Evolutionary conservation across 2,329 filamentous ascomycete genomes (phyloP).

Genomic region (Colletotrichum aenigma): DNA sequence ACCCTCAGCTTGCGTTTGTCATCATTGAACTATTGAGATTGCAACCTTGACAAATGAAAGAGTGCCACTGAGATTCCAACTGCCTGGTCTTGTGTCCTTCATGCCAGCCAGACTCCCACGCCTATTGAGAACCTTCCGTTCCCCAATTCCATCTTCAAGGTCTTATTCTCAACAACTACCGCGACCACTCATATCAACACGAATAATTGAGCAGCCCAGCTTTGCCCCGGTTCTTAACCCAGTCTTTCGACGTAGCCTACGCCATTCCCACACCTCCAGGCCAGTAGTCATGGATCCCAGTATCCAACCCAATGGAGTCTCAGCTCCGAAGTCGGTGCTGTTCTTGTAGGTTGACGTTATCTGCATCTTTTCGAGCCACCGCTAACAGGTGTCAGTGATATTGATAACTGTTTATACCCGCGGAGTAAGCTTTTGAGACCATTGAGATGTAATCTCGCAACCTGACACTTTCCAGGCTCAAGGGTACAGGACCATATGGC

Average conservation of each 20-base stretch:
- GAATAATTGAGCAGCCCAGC: background rate
- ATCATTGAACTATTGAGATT: background rate
- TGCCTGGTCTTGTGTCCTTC: conserved; percentile 1
- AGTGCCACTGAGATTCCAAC: background rate
- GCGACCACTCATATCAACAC: background rate
- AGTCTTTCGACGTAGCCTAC: background rate
- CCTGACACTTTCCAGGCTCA: conserved; percentile 53
- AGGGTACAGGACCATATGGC: conserved; percentile 91
- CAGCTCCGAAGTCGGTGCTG: conserved; percentile 40
- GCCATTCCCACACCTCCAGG: background rate
- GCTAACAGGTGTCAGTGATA: conserved; percentile 68
- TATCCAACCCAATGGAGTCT: conserved; percentile 35
- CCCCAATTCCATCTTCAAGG: background rate
- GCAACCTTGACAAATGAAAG: background rate
- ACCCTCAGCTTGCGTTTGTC: background rate
- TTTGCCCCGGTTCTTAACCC: background rate
- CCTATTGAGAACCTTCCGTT: conserved; percentile 12
- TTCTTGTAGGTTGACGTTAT: conserved; percentile 41
- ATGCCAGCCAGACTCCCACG: conserved; percentile 15
- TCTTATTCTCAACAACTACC: background rate
- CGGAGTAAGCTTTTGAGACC: conserved; percentile 63
- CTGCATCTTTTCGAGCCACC: too few relatives aligned
- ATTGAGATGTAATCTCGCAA: background rate
- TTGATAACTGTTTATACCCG: conserved; percentile 97
- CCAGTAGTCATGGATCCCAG: background rate